A percentile compares a stretch with the other conserved stretches of the same genome.
Evolutionary conservation across 1,284 basidiomycete genomes (phyloP).

Genomic region (Cryptococcus sp.): DNA sequence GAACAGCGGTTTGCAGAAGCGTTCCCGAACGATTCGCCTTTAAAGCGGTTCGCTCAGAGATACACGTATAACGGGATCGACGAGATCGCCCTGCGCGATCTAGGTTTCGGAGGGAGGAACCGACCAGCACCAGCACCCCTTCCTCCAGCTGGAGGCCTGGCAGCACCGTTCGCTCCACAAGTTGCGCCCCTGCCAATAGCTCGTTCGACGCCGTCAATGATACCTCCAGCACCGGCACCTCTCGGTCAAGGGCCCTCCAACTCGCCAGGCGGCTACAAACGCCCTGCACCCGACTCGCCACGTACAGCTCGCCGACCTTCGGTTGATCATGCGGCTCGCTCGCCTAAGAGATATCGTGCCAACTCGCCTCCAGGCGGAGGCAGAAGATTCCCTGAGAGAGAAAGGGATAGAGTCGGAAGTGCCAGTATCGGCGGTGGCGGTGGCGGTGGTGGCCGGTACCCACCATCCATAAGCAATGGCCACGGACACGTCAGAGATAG

Average conservation of each 20-base stretch:
- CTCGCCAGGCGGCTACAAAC: slow-evolving; percentile 12
- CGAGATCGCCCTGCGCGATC: slow-evolving; percentile 82
- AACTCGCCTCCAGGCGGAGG: slow-evolving; percentile 11
- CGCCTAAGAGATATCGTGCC: slow-evolving; percentile 19
- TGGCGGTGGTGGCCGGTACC: too few relatives aligned
- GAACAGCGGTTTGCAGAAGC: slow-evolving; percentile 84
- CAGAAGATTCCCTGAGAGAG: not conserved
- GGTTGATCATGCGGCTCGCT: slow-evolving; percentile 7
- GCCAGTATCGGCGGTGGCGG: not conserved
- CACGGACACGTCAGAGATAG: slow-evolving; percentile 6
- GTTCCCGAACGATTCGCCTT: slow-evolving; percentile 82
- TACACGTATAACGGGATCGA: slow-evolving; percentile 87
- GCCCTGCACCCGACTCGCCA: slow-evolving; percentile 11
- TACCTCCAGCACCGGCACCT: not conserved
- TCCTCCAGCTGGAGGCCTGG: not conserved
- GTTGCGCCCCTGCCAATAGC: not conserved
- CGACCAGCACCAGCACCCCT: slow-evolving; percentile 22
- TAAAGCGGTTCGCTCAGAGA: slow-evolving; percentile 87
- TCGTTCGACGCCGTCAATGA: too few relatives aligned
- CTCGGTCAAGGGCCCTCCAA: not conserved
- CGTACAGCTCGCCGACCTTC: slow-evolving; percentile 6
- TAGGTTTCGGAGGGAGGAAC: slow-evolving; percentile 65
- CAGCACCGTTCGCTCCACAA: not conserved
- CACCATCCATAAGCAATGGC: not conserved
- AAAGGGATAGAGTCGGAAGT: slow-evolving; percentile 4